Evolutionary conservation across 805 yeast species (phyloP).

Genomic region (Debaryomyces tyrocola): DNA sequence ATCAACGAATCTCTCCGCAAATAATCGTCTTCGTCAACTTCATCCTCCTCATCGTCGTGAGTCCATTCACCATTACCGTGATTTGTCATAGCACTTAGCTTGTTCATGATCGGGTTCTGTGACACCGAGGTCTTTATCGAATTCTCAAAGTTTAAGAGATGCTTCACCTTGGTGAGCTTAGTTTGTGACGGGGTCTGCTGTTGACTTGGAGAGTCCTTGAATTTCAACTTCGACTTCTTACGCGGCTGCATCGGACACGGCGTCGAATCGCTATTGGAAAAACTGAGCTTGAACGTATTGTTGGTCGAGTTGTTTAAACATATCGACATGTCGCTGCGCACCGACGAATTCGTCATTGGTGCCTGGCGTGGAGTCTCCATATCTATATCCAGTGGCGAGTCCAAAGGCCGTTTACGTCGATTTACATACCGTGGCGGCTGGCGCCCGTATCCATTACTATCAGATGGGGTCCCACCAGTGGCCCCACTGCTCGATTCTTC

Average conservation of each 20-base stretch:
- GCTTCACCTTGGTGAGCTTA: constrained; percentile 14
- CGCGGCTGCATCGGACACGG: constrained; percentile 45
- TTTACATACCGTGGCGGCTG: constrained; percentile 20
- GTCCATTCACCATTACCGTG: constrained; percentile 4
- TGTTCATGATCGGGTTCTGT: constrained; percentile 14
- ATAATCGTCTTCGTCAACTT: constrained; percentile 10
- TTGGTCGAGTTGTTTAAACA: constrained; percentile 3
- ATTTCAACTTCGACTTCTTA: constrained; percentile 33
- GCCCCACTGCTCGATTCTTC: neutral
- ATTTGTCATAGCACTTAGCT: constrained; percentile 14
- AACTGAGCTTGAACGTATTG: constrained; percentile 20
- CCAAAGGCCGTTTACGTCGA: constrained; percentile 26
- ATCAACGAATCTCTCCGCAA: constrained; percentile 6
- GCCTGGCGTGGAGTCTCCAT: constrained; percentile 6
- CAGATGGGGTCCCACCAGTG: too few species aligned
- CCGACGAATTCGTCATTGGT: constrained; percentile 4
- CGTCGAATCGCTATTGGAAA: constrained; percentile 40
- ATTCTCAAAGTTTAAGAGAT: constrained; percentile 30
- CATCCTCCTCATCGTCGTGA: constrained; percentile 5
- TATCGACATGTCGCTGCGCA: constrained; percentile 9
- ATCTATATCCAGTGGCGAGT: constrained; percentile 24
- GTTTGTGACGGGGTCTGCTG: constrained; percentile 10
- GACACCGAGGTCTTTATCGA: constrained; percentile 29
- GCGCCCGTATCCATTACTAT: neutral
- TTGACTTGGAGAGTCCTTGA: constrained; percentile 13